Evolutionary conservation across 768 basidiomycete species (phyloP).

Genomic region (Trametes villosa): DNA sequence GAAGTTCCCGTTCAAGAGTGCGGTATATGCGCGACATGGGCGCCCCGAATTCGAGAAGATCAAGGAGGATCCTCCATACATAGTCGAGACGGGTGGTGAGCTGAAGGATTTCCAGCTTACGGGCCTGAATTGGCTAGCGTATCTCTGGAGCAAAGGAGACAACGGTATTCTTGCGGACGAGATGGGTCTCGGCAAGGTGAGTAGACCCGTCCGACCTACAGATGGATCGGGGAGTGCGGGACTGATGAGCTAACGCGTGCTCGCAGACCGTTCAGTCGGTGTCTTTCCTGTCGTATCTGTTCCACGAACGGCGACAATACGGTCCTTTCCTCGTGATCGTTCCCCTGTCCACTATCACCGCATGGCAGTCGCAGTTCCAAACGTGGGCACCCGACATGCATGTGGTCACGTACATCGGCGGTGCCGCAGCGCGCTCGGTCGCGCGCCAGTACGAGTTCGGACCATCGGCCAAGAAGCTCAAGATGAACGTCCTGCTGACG

Average conservation of each 20-base stretch:
- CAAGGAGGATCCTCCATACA: slow-evolving; percentile 85
- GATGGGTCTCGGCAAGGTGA: slow-evolving; percentile 97
- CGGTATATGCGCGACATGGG: slow-evolving; percentile 60
- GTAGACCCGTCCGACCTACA: slow-evolving; percentile 5
- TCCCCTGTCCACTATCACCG: slow-evolving; percentile 95
- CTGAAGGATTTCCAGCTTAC: slow-evolving; percentile 99
- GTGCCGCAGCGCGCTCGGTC: slow-evolving; percentile 82
- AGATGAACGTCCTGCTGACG: slow-evolving; percentile 96
- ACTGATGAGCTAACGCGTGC: slow-evolving; percentile 9
- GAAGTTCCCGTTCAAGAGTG: slow-evolving; percentile 86
- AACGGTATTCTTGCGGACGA: slow-evolving; percentile 99
- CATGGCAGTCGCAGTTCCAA: slow-evolving; percentile 95
- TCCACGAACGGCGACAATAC: slow-evolving; percentile 89
- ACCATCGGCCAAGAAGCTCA: slow-evolving; percentile 81
- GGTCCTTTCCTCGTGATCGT: slow-evolving; percentile 98
- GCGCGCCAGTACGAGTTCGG: slow-evolving; percentile 95
- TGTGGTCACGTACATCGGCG: slow-evolving; percentile 96
- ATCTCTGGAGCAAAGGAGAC: slow-evolving; percentile 91
- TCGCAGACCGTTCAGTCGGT: slow-evolving; percentile 93
- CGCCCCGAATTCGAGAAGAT: slow-evolving; percentile 86
- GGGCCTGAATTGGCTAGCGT: slow-evolving; percentile 98
- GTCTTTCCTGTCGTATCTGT: slow-evolving; percentile 91
- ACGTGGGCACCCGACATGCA: slow-evolving; percentile 97
- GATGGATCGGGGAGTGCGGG: background rate
- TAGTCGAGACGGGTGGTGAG: slow-evolving; percentile 74